Evolutionary conservation across 805 yeast genomes (phyloP), one percentile per base, ranked within the genome.

Genomic region (Wickerhamomyces bovis): DNA sequence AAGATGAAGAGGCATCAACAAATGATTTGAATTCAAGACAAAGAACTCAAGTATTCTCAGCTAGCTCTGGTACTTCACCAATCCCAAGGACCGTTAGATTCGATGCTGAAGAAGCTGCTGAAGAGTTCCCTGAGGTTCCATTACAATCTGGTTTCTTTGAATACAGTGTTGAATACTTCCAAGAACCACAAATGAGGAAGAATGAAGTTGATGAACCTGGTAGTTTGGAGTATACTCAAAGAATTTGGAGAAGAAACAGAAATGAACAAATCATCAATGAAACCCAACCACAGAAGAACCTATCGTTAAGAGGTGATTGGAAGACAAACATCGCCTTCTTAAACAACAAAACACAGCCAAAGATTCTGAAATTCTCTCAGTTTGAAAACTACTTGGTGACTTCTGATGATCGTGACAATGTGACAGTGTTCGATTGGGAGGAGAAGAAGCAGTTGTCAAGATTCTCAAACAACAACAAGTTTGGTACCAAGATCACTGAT

Each of bases 141-240:
- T 62, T 78, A 11, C 70, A 71, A 5, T 81, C 88, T 10, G 77
- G 78, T 7, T 84, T 86, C 56, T 76, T 85, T 51, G 86, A 83
- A 44, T 86, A 83, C 63, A 78, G 85, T 55, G 61, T 88, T 49
- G 99, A 94, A 63, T 90, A 89, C 60, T 94, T 92, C 69, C 96
- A 90, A 58, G 98, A 90, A 60, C 97, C 99, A 0, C 98, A 92
- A 61, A 83, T 90, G 83, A 81, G 87, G 11, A 82, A 80, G 48
- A 76, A 78, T 45, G 97, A 92, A 55, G 67, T 80, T 16, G 97
- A 92, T 56, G 96, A 89, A 62, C 94, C 95, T 0, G 98, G 98
- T 0, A 87, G 96, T 47, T 79, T 83, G 48, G 90, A 87, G 52
- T 88, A 87, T 56, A 80, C 86, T 31, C 82, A 80, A 53, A 72